Evolutionary conservation across 2,329 filamentous ascomycete genomes (phyloP), one percentile per base, ranked within the genome.

Genomic region (Fusarium sp.): DNA sequence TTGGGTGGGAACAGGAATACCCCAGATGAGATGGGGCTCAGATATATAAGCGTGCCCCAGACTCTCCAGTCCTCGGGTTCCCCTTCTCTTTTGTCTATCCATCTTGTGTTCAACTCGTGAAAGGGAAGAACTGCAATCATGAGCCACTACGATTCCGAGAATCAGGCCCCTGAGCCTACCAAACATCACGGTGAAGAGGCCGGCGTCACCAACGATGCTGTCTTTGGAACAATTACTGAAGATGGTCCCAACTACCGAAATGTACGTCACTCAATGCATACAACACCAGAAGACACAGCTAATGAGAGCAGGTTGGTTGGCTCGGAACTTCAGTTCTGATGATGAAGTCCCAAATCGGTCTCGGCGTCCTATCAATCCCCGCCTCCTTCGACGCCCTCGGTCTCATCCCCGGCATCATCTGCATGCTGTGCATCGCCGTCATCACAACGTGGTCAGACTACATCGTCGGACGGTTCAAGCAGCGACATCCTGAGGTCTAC

Each of bases 371-470:
- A 20, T 86, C 86, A 0, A 87, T 88, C 39, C 86, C 86, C 5
- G 74, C 79, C 13, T 82, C 83, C 0, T 86, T 87, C 69, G 80
- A 88, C 65, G 80, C 79, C 5, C 80, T 88, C 15, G 86, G 86
- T n/a, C 79, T 87, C 36, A 80, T 87, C 14, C 86, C 86, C 2
- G 86, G 86, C 15, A 77, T 87, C 24, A 84, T 87, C 31, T 82
- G 82, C 54, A 79, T 88, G 22, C 52, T 83, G 1, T 69, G 72
- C 17, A 82, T 87, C 33, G 84, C 81, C 4, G 70, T 55, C 38
- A 85, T 87, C 73, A 87, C 85, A 0, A 86, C 84, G 6, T 87
- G 86, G 86, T 86, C 85, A 10, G 82, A 83, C 63, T 86, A 84
- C 68, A 84, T 87, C 24, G 81, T 87, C 15, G 86, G 85, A 18